phyloP scores from a whole-genome alignment of 139 green algal species.

The Chlorella sp. region DNA sequence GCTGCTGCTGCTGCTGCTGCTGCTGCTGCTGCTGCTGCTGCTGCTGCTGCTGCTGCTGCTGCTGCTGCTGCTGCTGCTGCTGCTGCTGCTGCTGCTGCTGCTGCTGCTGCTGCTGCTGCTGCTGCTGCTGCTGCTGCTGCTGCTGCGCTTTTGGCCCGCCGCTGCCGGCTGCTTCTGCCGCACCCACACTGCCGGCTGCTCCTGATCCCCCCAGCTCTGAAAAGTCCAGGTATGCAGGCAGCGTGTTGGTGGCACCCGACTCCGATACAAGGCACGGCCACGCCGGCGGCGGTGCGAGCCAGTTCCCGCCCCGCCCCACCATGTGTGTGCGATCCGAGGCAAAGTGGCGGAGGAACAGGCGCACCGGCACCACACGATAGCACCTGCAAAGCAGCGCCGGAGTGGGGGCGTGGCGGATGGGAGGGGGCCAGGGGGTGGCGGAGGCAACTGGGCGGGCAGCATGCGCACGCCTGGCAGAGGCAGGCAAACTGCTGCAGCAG shows the following conservation, averaged over 20 bases:
- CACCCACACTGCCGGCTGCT: too few relatives aligned
- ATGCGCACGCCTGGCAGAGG: neutral
- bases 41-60: neutral
- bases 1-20: neutral
- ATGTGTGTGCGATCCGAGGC: slow-evolving; percentile 61
- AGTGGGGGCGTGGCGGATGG: neutral
- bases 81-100: neutral
- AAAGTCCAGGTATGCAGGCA: slow-evolving; percentile 36
- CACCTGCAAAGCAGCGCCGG: slow-evolving; percentile 23
- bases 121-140: neutral
- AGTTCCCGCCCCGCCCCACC: slow-evolving; percentile 23
- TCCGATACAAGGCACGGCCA: slow-evolving; percentile 39
- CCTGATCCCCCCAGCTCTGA: too few relatives aligned
- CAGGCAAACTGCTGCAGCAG: neutral
- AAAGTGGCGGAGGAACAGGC: slow-evolving; percentile 44
- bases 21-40: neutral
- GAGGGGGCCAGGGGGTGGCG: too few relatives aligned
- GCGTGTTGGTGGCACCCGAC: slow-evolving; percentile 24
- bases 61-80: neutral
- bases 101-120: neutral
- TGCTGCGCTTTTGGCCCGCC: too few relatives aligned
- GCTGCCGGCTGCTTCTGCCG: too few relatives aligned
- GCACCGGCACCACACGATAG: slow-evolving; percentile 44
- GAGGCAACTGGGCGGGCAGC: neutral
- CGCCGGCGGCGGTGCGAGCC: slow-evolving; percentile 44